Evolutionary conservation across 2,329 filamentous ascomycete species (phyloP), one percentile per base, ranked within the genome.

Genomic region (Aspergillus proliferans): DNA sequence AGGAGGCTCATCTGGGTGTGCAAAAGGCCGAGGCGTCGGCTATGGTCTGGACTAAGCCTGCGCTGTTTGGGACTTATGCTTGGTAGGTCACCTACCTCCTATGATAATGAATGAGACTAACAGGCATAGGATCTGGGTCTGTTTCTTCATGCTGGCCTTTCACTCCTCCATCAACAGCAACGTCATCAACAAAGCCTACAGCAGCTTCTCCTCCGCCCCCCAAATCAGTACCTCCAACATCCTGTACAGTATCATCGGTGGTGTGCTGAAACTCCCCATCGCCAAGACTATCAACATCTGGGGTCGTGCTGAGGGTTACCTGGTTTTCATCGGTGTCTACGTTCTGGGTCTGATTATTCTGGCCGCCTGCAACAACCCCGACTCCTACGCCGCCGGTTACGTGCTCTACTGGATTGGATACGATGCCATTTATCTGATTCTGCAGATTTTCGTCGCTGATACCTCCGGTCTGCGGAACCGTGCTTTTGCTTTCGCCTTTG

Each of bases 261-360:
- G 80, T 22, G 71, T 83, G 30, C 69, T 78, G 43, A 82, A 82
- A 59, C 71, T 86, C n/a, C 78, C 82, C 1, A 71, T 83, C 18
- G 81, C 81, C 48, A 85, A 84, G 61, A 71, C 82, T 3, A 68
- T 85, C 46, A 80, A 85, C 63, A 67, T 83, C 21, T 85, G 78
- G 75, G 83, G 82, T 34, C 79, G 83, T 43, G 73, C 80, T 0
- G 76, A 83, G 58, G 82, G 78, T 18, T 74, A 82, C 49, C 52
- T 75, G 2, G 47, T 81, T 38, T 78, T 78, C 53, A 61, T 79
- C 0, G 51, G 66, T 2, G 58, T 77, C 48, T 75, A 74, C 60
- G 68, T 75, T 0, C 45, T 76, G 0, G 76, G 77, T 12, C 70
- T 85, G 46, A 71, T 83, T 52, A 75, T 87, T 65, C 81, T 85